Evolutionary conservation across 257 asterid species (phyloP).

Genomic region (Primulina tabacum): DNA sequence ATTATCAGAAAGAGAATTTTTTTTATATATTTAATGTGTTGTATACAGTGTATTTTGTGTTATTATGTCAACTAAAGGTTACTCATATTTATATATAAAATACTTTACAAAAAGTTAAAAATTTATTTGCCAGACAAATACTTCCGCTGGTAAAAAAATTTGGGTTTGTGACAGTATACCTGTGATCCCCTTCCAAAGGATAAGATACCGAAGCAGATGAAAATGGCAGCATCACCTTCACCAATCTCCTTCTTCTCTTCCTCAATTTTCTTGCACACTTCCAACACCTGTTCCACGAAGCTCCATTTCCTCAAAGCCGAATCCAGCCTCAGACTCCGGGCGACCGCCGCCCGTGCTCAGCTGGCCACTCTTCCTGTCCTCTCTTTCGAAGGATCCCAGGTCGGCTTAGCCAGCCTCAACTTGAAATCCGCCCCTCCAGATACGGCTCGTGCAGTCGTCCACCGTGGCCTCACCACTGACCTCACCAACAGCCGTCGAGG

Average conservation of each 20-base stretch:
- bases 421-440: constrained; percentile 74
- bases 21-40: too few species aligned
- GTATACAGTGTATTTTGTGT: too few species aligned
- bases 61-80: too few species aligned
- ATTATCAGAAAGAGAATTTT: too few species aligned
- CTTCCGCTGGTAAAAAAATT: too few species aligned
- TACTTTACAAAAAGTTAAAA: too few species aligned
- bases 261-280: constrained; percentile 49
- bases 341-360: constrained; percentile 40
- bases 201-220: background rate
- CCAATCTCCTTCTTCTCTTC: constrained; percentile 70
- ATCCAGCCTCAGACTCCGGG: constrained; percentile 15
- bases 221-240: constrained; percentile 48
- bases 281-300: constrained; percentile 29
- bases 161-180: too few species aligned
- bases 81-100: too few species aligned
- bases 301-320: constrained; percentile 32
- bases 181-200: too few species aligned
- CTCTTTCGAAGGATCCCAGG: constrained; percentile 72
- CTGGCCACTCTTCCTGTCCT: constrained; percentile 72
- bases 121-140: too few species aligned
- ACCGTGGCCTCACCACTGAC: constrained; percentile 88
- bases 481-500: constrained; percentile 91
- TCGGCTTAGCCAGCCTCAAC: constrained; percentile 72
- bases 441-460: constrained; percentile 96